phyloP scores from a whole-genome alignment of 805 yeast genomes.

The Pichia thaimueangensis region DNA sequence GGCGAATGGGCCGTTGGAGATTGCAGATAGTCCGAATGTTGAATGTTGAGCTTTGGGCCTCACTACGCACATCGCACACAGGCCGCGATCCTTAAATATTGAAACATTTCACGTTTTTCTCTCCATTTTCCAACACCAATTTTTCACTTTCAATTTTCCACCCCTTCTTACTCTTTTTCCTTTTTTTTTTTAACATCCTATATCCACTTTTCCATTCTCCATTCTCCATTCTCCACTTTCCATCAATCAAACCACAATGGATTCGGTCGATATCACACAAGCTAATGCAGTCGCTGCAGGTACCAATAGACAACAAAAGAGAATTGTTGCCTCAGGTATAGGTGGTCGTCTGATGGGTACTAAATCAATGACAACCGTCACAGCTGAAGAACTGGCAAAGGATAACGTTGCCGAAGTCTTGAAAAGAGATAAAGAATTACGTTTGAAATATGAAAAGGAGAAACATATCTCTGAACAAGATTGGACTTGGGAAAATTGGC shows the following conservation, averaged over 20 bases:
- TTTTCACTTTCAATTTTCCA: too few relatives aligned
- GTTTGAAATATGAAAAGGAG: slow-evolving; percentile 33
- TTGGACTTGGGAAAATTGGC: slow-evolving; percentile 70
- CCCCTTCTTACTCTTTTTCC: not conserved
- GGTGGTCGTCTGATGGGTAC: slow-evolving; percentile 82
- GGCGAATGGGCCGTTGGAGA: too few relatives aligned
- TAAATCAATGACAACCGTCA: slow-evolving; percentile 58
- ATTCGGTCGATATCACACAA: slow-evolving; percentile 51
- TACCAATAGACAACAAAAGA: slow-evolving; percentile 58
- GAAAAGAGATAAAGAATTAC: slow-evolving; percentile 38
- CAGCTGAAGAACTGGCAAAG: slow-evolving; percentile 55
- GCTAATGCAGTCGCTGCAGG: slow-evolving; percentile 83
- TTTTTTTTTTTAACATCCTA: not conserved
- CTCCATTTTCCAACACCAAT: too few relatives aligned
- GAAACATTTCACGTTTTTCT: too few relatives aligned
- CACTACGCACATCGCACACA: too few relatives aligned
- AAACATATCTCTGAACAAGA: slow-evolving; percentile 72
- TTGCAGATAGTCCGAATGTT: too few relatives aligned
- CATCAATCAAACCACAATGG: slow-evolving; percentile 17
- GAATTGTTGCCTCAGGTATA: slow-evolving; percentile 72
- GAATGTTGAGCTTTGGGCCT: too few relatives aligned
- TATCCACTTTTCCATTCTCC: too few relatives aligned
- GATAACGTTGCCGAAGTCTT: slow-evolving; percentile 45
- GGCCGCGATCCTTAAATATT: too few relatives aligned
- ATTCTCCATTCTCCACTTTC: too few relatives aligned